Evolutionary conservation across 345 rosid genomes (phyloP).

Genomic region (Kandelia obovata): DNA sequence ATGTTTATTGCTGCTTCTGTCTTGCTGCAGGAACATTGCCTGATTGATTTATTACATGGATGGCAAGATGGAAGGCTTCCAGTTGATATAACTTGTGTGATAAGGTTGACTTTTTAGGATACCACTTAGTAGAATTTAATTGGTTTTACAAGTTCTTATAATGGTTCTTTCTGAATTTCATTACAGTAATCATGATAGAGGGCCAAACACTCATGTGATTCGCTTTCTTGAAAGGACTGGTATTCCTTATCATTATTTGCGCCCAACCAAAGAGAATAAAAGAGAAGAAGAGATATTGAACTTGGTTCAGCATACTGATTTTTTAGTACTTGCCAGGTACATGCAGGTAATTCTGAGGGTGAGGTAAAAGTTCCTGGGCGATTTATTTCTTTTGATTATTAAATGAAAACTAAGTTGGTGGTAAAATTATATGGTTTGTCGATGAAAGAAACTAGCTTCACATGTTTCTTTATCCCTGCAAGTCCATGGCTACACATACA

Average conservation of each 20-base stretch:
- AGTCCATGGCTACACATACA: neutral
- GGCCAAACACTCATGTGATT: conserved; percentile 73
- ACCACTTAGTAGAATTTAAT: neutral
- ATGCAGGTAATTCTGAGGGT: conserved; percentile 76
- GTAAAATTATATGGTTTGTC: neutral
- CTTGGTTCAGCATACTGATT: conserved; percentile 78
- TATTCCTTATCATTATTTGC: conserved; percentile 78
- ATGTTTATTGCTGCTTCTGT: conserved; percentile 5
- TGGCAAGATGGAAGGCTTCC: conserved; percentile 96
- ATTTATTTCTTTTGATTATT: conserved; percentile 7
- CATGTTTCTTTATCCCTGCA: conserved; percentile 7
- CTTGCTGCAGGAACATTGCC: conserved; percentile 75
- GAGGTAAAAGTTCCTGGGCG: conserved; percentile 2
- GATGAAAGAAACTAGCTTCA: conserved; percentile 9
- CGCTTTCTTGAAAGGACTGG: conserved; percentile 81
- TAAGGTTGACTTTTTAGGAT: conserved; percentile 50
- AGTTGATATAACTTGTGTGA: conserved; percentile 78
- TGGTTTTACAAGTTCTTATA: conserved; percentile 10
- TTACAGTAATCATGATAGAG: conserved; percentile 86
- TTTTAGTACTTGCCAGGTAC: conserved; percentile 91
- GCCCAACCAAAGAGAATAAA: conserved; percentile 47
- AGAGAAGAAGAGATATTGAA: conserved; percentile 76
- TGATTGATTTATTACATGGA: conserved; percentile 72
- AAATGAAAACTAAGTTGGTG: neutral
- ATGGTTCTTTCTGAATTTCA: conserved; percentile 13